Base-by-base conservation (phyloP, 352 stramenopile genomes). In the Globisporangium paddicum region DNA sequence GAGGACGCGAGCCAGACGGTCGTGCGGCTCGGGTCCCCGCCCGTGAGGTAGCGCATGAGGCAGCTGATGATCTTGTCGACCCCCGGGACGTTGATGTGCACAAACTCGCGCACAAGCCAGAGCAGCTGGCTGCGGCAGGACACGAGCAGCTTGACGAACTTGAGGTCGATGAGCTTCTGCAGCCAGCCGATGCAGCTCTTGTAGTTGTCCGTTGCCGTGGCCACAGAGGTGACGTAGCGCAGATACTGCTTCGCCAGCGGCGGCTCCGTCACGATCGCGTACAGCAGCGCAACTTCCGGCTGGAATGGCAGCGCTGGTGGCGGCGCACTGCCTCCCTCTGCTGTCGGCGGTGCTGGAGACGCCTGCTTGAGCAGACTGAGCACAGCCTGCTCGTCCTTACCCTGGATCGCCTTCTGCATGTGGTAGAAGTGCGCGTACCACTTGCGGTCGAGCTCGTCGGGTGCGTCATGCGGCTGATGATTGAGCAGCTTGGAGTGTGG, bases 401-500 rank as follows among this genome's bases (percentile, higher is more conserved):
- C 72, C 26, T 87, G 77, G 32, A 94, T 81, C 26, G 78, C 67
- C 62, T 93, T 94, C 48, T 93, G 85, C 75, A 92, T 86, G 63
- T 90, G 79, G 53, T 91, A 90, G 49, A 87, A 93, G 47, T 94
- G 85, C 41, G 81, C 82, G 42, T 88, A 91, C 85, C 85, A 95
- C 55, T 95, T 95, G 47, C 85, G 79, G 41, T 95, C 85, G 38
- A 93, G 60, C 44, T 95, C 85, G 26, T 95, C 85, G 0, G 85
- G 76, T 0, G 66, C 68, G 30, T 95, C 85, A n/a, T 92, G 70
- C 35, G 85, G 82, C 41, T 77, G 48, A 48, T 91, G 79, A 30
- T 82, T 87, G 30, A 94, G 61, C 7, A 94, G 64, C 59, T 90
- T 92, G 10, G 82, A 94, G 47, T 73, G 64, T 0, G 85, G 85